phyloP scores from a whole-genome alignment of 192 early-diverging fungal species.

The Mortierella claussenii region DNA sequence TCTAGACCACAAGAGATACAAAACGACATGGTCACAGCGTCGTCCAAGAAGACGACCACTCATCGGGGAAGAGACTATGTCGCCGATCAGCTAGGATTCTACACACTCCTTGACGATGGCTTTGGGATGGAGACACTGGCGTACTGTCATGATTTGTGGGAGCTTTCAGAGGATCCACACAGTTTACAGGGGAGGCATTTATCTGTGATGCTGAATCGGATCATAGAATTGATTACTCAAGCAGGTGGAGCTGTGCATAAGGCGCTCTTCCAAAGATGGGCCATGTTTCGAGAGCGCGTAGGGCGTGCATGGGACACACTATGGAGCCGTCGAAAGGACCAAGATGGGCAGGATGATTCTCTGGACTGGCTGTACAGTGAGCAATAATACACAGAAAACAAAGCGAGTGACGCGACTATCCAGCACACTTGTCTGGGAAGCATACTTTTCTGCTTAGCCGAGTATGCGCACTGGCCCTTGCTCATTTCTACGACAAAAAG shows the following conservation, averaged over 20 bases:
- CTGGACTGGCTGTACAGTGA: slow-evolving; percentile 5
- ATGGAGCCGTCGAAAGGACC: not conserved
- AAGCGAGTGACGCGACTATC: not conserved
- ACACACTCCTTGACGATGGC: slow-evolving; percentile 17
- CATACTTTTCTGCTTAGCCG: not conserved
- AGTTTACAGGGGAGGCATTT: not conserved
- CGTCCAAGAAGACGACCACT: not conserved
- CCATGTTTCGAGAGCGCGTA: too few relatives aligned
- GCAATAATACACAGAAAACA: not conserved
- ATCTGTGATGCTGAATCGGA: not conserved
- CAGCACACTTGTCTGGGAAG: not conserved
- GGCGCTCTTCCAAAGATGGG: too few relatives aligned
- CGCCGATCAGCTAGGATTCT: slow-evolving; percentile 16
- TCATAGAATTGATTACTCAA: not conserved
- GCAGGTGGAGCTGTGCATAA: not conserved
- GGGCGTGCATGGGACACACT: not conserved
- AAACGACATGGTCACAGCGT: not conserved
- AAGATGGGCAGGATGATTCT: not conserved
- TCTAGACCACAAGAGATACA: slow-evolving; percentile 1
- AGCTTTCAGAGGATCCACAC: not conserved
- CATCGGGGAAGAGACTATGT: slow-evolving; percentile 21
- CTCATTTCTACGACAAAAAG: too few relatives aligned
- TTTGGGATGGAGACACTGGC: slow-evolving; percentile 17
- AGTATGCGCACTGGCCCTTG: too few relatives aligned
- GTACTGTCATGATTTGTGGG: slow-evolving; percentile 28